phyloP scores from a whole-genome alignment of 2,329 filamentous ascomycete genomes.

The Aspergillus pseudotamarii region DNA sequence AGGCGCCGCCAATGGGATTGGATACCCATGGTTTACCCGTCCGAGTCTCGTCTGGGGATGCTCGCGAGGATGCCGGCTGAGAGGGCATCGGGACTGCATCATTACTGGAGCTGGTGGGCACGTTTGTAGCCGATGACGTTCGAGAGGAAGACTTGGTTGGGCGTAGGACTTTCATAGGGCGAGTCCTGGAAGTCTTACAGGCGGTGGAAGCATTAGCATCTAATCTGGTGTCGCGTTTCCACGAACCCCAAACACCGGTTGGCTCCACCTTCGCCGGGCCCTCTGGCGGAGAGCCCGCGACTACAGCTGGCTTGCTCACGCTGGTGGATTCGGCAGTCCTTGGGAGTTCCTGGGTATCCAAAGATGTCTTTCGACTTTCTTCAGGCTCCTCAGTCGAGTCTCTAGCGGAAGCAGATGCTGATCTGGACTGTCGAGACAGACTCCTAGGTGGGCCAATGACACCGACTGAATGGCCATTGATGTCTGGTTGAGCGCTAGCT shows the following conservation, averaged over 20 bases:
- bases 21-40: constrained; percentile 58
- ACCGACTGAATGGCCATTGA: constrained; percentile 32
- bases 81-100: constrained; percentile 19
- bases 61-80: constrained; percentile 22
- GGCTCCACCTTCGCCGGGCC: constrained; percentile 38
- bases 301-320: constrained; percentile 28
- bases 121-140: constrained; percentile 28
- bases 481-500: constrained; percentile 12
- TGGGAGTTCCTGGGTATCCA: constrained; percentile 6
- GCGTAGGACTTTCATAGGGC: constrained; percentile 87
- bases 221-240: constrained; percentile 57
- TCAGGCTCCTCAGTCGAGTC: constrained; percentile 28
- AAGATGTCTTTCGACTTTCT: constrained; percentile 23
- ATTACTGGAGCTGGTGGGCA: constrained; percentile 16
- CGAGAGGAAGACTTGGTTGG: constrained; percentile 64
- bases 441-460: constrained; percentile 36
- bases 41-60: constrained; percentile 31
- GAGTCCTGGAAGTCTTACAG: constrained; percentile 63
- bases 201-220: constrained; percentile 50
- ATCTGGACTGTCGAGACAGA: constrained; percentile 27
- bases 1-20: constrained; percentile 90
- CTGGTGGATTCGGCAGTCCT: constrained; percentile 19
- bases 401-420: constrained; percentile 28
- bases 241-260: constrained; percentile 70
- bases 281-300: constrained; percentile 32